Percentiles rank a stretch among this genome's conserved stretches.
Conservation (phyloP, 2,329 filamentous ascomycete genomes). For the Parasarocladium wereldwijsianum region DNA sequence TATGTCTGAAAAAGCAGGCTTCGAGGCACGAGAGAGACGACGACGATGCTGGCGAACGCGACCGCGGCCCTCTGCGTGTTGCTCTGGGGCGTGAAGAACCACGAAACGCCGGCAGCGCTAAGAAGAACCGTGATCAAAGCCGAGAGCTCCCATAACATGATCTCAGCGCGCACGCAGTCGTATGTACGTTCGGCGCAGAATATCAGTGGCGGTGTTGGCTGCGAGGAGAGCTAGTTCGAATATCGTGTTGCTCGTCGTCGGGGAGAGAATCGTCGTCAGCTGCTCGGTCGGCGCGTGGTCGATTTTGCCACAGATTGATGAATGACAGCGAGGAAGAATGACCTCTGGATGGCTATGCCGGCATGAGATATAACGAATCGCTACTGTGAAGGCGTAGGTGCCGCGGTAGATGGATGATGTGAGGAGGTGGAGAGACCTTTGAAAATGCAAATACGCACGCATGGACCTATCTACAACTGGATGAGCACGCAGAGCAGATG, state of each 20-base stretch:
- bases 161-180: slow-evolving; percentile 17
- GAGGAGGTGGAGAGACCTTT: no score
- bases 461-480: no score
- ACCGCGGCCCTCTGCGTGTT: slow-evolving; percentile 17
- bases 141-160: slow-evolving; percentile 28
- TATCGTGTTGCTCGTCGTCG: not conserved
- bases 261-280: slow-evolving; percentile 1
- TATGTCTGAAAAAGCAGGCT: slow-evolving; percentile 13
- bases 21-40: slow-evolving; percentile 18
- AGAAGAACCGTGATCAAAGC: slow-evolving; percentile 24
- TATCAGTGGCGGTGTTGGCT: not conserved
- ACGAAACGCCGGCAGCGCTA: slow-evolving; percentile 22
- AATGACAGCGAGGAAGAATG: no score
- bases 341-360: no score
- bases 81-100: slow-evolving; percentile 16
- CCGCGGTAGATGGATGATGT: no score
- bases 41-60: slow-evolving; percentile 16
- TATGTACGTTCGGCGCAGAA: not conserved
- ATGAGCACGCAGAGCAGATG: no score
- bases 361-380: no score
- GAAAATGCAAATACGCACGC: no score
- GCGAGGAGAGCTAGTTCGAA: not conserved
- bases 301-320: no score
- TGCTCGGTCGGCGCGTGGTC: no score
- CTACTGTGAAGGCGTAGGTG: no score